Base-by-base conservation (phyloP, 805 yeast genomes). In the Sugiyamaella smithiae region DNA sequence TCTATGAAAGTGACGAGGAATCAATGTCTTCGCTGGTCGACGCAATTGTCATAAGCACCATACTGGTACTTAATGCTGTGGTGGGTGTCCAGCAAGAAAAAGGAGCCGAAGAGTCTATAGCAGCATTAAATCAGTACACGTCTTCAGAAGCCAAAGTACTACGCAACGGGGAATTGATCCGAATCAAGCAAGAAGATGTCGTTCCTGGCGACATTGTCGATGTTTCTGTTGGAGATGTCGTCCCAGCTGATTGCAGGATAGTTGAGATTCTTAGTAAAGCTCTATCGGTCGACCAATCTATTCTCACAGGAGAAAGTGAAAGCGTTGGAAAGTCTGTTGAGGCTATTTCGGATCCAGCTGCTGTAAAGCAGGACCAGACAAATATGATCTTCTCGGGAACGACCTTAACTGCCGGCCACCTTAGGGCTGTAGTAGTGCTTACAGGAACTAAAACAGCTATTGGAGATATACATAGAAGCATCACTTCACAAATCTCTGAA, bases 31-130 rank as follows among this genome's bases (percentile, higher is more conserved):
- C 58, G 61, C 48, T 69, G 67, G n/a, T 45, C 62, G 51, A 70
- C 68, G 35, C 58, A 63, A 7, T 57, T 63, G 24, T 91, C 57
- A 82, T 96, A 0, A 72, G 89, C 51, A 96, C 97, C 2, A 87
- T 91, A 45, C 59, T 86, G 42, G 89, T 91, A 56, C 97, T 91
- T 67, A 57, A 2, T 31, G 97, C 91, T 6, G 79, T 90, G 1
- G 98, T 91, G 29, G 99, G 99, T 0, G 91, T 91, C 67, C 88
- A 91, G 29, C 99, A 91, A 68, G 99, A 91, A 67, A 87, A 87
- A 61, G 77, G 97, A 60, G 87, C 96, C 2, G 99, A 91, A 63
- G 85, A 91, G 71, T 87, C 96, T 3, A 72, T 91, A 51, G 93
- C 89, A 64, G 97, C 97, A 0, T 76, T 91, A 50, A 88, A 85